phyloP scores from a whole-genome alignment of 306 rosid genomes.

The Betula pendula region DNA sequence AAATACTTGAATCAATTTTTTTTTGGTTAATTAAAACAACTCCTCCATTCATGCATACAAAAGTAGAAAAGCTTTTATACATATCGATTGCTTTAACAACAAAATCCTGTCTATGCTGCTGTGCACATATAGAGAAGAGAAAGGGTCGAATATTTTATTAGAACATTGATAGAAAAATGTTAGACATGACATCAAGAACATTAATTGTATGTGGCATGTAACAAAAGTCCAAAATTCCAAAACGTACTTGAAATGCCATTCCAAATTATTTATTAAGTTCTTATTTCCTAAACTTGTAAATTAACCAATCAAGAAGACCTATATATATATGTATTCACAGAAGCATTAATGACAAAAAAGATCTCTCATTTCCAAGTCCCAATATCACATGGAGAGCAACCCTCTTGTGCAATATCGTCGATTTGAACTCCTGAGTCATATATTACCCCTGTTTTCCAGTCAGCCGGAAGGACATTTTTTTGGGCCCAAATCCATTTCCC shows the following conservation, averaged over 20 bases:
- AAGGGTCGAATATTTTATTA: neutral
- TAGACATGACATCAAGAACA: neutral
- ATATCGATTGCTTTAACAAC: too few relatives aligned
- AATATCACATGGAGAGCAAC: slow-evolving; percentile 58
- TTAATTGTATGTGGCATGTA: neutral
- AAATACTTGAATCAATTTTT: too few relatives aligned
- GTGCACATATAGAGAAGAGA: neutral
- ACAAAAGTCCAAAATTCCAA: neutral
- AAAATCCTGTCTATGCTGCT: too few relatives aligned
- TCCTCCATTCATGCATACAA: too few relatives aligned
- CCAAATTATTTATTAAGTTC: neutral
- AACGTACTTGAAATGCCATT: neutral
- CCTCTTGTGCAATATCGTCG: slow-evolving; percentile 68
- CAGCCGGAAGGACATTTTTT: slow-evolving; percentile 63
- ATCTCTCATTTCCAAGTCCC: slow-evolving; percentile 40
- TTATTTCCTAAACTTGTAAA: neutral
- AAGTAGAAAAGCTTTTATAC: too few relatives aligned
- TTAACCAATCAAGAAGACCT: neutral
- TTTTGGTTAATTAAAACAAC: too few relatives aligned
- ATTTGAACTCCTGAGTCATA: slow-evolving; percentile 76
- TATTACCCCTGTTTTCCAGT: slow-evolving; percentile 54
- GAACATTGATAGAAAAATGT: neutral
- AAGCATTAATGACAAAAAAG: neutral
- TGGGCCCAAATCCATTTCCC: slow-evolving; percentile 73
- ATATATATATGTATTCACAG: neutral